A percentile compares a stretch with the other conserved stretches of the same genome.
Conservation (phyloP, 2,329 filamentous ascomycete species). For the Diaporthe longicolla region DNA sequence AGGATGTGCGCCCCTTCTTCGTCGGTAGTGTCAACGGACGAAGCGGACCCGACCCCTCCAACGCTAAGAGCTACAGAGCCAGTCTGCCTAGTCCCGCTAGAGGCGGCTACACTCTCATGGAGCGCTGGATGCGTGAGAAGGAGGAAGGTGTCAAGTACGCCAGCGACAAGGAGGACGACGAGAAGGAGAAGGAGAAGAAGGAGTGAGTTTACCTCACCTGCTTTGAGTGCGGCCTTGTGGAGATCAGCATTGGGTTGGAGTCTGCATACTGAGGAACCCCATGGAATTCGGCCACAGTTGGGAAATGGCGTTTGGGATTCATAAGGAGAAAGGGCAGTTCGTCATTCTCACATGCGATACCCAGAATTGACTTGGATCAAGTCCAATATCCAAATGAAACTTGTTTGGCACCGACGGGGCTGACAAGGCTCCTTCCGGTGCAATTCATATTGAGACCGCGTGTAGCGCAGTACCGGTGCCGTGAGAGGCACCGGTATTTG, state of each 20-base stretch:
- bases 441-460: not conserved
- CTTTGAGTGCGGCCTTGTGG: not conserved
- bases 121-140: slow-evolving; percentile 45
- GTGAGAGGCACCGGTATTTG: not conserved
- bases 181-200: slow-evolving; percentile 11
- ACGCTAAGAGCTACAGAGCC: slow-evolving; percentile 50
- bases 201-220: slow-evolving; percentile 9
- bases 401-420: not conserved
- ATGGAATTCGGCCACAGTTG: slow-evolving; percentile 14
- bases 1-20: slow-evolving; percentile 54
- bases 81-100: slow-evolving; percentile 44
- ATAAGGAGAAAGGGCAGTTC: slow-evolving; percentile 6
- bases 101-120: slow-evolving; percentile 51
- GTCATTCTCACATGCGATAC: slow-evolving; percentile 36
- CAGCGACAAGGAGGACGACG: slow-evolving; percentile 37
- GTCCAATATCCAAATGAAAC: not conserved
- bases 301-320: slow-evolving; percentile 23
- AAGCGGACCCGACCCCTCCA: slow-evolving; percentile 48
- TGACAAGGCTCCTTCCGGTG: not conserved
- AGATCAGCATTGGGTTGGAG: slow-evolving; percentile 7
- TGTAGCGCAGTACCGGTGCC: not conserved
- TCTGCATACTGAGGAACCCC: slow-evolving; percentile 4
- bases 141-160: slow-evolving; percentile 37
- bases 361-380: slow-evolving; percentile 27
- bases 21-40: slow-evolving; percentile 58